Evolutionary conservation across 495 filamentous ascomycete genomes (phyloP).

Genomic region (Pseudomonodictys pantanalensis): DNA sequence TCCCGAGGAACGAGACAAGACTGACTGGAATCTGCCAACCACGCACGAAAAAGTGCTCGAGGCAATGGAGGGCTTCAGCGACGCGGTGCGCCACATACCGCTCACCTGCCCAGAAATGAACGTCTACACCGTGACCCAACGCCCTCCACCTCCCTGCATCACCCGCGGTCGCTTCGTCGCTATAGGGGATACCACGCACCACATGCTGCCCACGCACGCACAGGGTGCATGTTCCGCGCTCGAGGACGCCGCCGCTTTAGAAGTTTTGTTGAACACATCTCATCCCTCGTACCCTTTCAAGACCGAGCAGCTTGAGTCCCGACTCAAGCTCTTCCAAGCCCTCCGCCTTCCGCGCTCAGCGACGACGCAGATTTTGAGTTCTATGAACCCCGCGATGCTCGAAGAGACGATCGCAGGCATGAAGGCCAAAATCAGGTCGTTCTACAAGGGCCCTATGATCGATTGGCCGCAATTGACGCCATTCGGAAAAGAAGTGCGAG

Average conservation of each 20-base stretch:
- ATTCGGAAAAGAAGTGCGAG: not conserved
- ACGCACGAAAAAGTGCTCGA: constrained; percentile 4
- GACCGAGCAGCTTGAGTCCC: not conserved
- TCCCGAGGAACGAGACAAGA: constrained; percentile 4
- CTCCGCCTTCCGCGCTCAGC: constrained; percentile 24
- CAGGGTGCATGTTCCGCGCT: constrained; percentile 25
- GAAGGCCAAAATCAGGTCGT: constrained; percentile 1
- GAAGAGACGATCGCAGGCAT: constrained; percentile 4
- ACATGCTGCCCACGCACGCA: constrained; percentile 30
- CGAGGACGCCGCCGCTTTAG: constrained; percentile 34
- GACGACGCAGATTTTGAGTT: constrained; percentile 22
- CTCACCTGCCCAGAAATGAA: constrained; percentile 8
- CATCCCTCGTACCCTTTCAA: not conserved
- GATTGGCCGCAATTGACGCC: constrained; percentile 3
- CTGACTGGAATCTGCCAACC: constrained; percentile 14
- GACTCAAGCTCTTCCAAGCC: constrained; percentile 9
- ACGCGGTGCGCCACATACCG: not conserved
- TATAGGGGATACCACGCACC: constrained; percentile 53
- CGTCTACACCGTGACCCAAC: constrained; percentile 14
- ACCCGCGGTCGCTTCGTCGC: constrained; percentile 44
- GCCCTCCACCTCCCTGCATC: constrained; percentile 30
- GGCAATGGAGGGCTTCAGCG: not conserved
- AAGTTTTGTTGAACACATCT: constrained; percentile 21
- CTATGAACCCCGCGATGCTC: constrained; percentile 3
- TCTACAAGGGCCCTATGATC: constrained; percentile 4